Conservation (phyloP, 495 filamentous ascomycete genomes). For the Xylaria scruposa region DNA sequence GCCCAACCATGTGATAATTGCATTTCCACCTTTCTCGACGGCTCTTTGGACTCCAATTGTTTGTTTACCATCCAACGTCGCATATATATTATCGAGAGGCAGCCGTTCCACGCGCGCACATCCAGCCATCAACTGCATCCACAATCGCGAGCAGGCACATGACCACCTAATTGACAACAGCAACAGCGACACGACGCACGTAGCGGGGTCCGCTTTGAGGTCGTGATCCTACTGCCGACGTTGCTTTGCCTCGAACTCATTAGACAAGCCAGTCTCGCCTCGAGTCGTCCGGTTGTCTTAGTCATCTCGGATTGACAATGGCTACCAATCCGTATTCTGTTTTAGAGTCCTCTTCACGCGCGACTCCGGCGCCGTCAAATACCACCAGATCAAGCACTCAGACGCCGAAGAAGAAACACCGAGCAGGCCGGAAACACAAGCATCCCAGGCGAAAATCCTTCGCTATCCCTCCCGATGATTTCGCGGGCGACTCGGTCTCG, state of each 20-base stretch:
- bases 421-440: constrained; percentile 63
- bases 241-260: background rate
- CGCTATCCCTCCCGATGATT: constrained; percentile 56
- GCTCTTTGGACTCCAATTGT: background rate
- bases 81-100: background rate
- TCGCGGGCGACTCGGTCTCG: constrained; percentile 43
- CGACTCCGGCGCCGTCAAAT: constrained; percentile 30
- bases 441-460: constrained; percentile 70
- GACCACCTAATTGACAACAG: background rate
- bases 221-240: background rate
- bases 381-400: constrained; percentile 30
- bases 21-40: background rate
- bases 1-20: background rate
- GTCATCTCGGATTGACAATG: constrained; percentile 26
- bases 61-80: background rate
- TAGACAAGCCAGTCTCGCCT: background rate
- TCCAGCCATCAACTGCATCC: background rate
- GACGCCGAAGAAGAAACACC: constrained; percentile 48
- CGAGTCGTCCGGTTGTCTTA: background rate
- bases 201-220: background rate
- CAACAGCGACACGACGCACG: background rate
- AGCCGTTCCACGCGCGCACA: background rate
- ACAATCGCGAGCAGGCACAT: constrained; percentile 2
- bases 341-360: constrained; percentile 32
- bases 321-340: constrained; percentile 38